Conservation (phyloP, 2,329 filamentous ascomycete species). For the Pyricularia grisea region DNA sequence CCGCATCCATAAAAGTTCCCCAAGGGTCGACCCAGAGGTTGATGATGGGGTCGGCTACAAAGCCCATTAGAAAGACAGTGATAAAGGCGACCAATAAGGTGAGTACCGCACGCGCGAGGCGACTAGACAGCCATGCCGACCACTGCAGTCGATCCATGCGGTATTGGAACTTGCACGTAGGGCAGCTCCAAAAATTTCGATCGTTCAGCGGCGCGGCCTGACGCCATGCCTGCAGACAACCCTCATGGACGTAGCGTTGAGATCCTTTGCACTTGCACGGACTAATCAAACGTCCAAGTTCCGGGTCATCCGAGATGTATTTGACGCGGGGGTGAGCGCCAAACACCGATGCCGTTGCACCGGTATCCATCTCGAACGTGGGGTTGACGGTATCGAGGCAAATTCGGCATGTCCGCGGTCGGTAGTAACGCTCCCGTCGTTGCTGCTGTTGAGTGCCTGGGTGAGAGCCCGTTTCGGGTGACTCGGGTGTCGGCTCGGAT, state of each 20-base stretch:
- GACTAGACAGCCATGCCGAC: constrained; percentile 61
- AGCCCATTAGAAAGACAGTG: constrained; percentile 75
- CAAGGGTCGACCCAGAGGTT: constrained; percentile 77
- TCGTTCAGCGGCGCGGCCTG: constrained; percentile 54
- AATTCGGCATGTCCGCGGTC: constrained; percentile 74
- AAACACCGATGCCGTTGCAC: constrained; percentile 23
- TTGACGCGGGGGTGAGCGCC: constrained; percentile 20
- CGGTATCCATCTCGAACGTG: constrained; percentile 28
- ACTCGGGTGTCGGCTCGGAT: background rate
- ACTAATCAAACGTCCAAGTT: constrained; percentile 69
- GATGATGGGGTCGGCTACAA: constrained; percentile 86
- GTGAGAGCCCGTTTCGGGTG: background rate
- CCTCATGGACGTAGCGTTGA: constrained; percentile 89
- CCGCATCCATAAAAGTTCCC: constrained; percentile 46
- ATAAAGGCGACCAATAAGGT: constrained; percentile 63
- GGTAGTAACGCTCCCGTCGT: constrained; percentile 41
- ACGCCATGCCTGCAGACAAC: constrained; percentile 77
- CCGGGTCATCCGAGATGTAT: constrained; percentile 66
- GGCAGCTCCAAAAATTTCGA: constrained; percentile 78
- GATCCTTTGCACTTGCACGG: constrained; percentile 93
- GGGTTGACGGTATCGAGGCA: constrained; percentile 63
- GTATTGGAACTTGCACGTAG: constrained; percentile 80
- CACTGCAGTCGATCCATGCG: constrained; percentile 67
- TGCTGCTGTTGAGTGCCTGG: constrained; percentile 10
- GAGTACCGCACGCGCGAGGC: constrained; percentile 56